These are phyloP conservation scores for Phytophthora litchii DNA, from an alignment of 352 stramenopile species.

Conservation along the genomic window DNA sequence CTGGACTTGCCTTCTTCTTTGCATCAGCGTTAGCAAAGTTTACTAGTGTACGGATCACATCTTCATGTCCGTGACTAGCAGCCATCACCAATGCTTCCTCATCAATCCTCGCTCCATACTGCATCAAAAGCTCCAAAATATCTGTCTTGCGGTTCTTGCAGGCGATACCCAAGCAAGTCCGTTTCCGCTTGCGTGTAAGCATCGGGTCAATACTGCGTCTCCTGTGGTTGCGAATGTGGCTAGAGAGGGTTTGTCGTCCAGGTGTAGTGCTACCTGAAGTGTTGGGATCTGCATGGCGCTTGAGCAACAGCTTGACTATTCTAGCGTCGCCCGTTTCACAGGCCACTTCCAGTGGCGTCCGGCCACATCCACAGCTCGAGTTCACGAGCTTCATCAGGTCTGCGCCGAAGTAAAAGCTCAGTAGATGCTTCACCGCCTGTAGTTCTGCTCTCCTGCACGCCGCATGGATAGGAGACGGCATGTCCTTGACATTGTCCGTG, in stretches of 20 bases:
- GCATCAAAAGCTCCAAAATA: conserved; percentile 64
- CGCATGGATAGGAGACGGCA: conserved; percentile 70
- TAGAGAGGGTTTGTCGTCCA: conserved; percentile 26
- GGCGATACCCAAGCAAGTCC: conserved; percentile 62
- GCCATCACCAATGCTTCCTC: conserved; percentile 64
- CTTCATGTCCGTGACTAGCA: conserved; percentile 42
- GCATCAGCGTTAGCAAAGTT: conserved; percentile 33
- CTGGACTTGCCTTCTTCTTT: conserved; percentile 33
- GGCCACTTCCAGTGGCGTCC: conserved; percentile 74
- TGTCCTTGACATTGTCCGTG: conserved; percentile 22
- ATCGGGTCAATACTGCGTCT: conserved; percentile 30
- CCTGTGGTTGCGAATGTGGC: conserved; percentile 38
- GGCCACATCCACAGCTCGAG: conserved; percentile 65
- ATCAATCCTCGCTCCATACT: conserved; percentile 63
- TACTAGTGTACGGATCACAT: conserved; percentile 50
- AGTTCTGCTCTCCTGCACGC: conserved; percentile 65
- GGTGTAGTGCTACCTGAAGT: conserved; percentile 27
- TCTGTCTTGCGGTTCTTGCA: conserved; percentile 47
- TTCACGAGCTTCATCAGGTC: conserved; percentile 73
- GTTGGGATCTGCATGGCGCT: conserved; percentile 62
- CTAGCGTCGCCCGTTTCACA: conserved; percentile 55
- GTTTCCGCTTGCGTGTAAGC: conserved; percentile 39
- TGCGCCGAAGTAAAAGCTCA: conserved; percentile 68
- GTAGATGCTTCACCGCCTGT: conserved; percentile 69
- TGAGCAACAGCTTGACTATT: conserved; percentile 70